These are phyloP conservation scores for Euphrasia confusa DNA, from an alignment of 257 asterid genomes.

Conservation along the genomic window DNA sequence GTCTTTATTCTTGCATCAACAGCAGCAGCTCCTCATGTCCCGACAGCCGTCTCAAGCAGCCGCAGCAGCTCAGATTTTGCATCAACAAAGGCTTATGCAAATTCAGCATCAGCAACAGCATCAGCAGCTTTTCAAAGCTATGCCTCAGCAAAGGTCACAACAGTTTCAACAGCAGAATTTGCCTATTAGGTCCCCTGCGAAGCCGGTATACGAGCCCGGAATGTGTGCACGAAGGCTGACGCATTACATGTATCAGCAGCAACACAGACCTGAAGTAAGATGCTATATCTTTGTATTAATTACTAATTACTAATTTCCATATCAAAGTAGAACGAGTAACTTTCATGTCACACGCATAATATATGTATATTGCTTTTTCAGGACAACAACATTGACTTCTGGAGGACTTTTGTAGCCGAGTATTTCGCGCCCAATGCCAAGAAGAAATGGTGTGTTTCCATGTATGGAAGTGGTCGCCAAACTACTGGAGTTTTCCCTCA, in stretches of 20 bases:
- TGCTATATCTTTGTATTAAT: background rate
- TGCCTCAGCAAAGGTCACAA: constrained; percentile 72
- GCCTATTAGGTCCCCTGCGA: constrained; percentile 57
- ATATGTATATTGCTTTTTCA: constrained; percentile 26
- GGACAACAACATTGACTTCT: constrained; percentile 82
- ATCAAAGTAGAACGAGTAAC: background rate
- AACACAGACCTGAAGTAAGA: constrained; percentile 90
- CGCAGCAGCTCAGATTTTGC: constrained; percentile 75
- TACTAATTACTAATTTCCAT: background rate
- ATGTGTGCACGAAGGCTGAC: constrained; percentile 96
- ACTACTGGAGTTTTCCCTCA: constrained; percentile 91
- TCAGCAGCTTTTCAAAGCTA: constrained; percentile 55
- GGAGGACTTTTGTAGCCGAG: constrained; percentile 92
- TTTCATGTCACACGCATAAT: constrained; percentile 7
- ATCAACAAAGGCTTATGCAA: constrained; percentile 80
- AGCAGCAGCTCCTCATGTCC: constrained; percentile 62
- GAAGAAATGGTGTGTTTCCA: constrained; percentile 97
- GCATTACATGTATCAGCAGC: constrained; percentile 96
- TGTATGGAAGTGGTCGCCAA: constrained; percentile 97
- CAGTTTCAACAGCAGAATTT: constrained; percentile 58
- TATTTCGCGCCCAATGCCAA: constrained; percentile 92
- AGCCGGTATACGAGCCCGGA: constrained; percentile 91
- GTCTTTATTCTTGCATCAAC: constrained; percentile 65
- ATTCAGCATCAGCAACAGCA: constrained; percentile 71
- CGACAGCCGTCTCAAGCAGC: constrained; percentile 69